Evolutionary conservation across 1,284 basidiomycete species (phyloP).

Genomic region (Stygiomarasmius scandens): DNA sequence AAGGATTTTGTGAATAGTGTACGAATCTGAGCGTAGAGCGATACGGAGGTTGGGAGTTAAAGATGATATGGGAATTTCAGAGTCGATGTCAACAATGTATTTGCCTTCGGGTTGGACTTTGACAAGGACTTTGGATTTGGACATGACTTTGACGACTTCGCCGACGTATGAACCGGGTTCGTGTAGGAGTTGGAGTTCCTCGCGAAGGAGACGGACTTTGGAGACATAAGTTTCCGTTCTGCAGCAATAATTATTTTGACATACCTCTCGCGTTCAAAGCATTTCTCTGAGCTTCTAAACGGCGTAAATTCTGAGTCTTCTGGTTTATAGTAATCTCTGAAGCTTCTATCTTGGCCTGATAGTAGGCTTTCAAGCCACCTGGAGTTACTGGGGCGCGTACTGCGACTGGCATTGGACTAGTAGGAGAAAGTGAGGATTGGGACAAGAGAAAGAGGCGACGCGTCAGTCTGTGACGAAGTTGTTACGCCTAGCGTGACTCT

Average conservation of each 20-base stretch:
- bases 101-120: slow-evolving; percentile 99
- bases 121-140: slow-evolving; percentile 97
- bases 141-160: slow-evolving; percentile 98
- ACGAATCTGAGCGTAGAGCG: slow-evolving; percentile 94
- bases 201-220: slow-evolving; percentile 82
- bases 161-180: slow-evolving; percentile 98
- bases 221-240: too few species aligned
- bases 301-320: slow-evolving; percentile 94
- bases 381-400: slow-evolving; percentile 50
- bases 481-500: too few species aligned
- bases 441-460: slow-evolving; percentile 4
- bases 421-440: not conserved
- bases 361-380: slow-evolving; percentile 84
- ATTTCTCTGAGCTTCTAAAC: slow-evolving; percentile 96
- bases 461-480: not conserved
- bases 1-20: slow-evolving; percentile 92
- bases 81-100: slow-evolving; percentile 96
- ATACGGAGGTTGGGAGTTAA: slow-evolving; percentile 91
- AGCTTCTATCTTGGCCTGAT: slow-evolving; percentile 93
- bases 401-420: slow-evolving; percentile 50
- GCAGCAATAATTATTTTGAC: too few species aligned
- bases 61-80: slow-evolving; percentile 81
- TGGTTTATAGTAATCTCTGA: slow-evolving; percentile 93
- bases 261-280: slow-evolving; percentile 92
- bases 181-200: slow-evolving; percentile 93